These are phyloP conservation scores for Colletotrichum tabaci DNA, from an alignment of 2,329 filamentous ascomycete species.

Conservation along the genomic window DNA sequence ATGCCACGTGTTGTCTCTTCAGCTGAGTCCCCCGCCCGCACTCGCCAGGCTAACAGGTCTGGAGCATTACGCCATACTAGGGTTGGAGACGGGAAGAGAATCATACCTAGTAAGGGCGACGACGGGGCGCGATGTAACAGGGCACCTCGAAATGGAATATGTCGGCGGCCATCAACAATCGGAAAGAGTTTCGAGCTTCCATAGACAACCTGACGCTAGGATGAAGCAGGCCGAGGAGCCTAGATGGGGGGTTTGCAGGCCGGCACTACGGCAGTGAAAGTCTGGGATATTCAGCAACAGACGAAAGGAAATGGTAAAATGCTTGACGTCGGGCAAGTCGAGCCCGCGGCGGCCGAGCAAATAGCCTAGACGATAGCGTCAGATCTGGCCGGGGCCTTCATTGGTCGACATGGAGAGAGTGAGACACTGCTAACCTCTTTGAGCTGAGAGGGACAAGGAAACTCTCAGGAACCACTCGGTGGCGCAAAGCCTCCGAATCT, in stretches of 20 bases:
- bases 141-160: not conserved
- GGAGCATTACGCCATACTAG: not conserved
- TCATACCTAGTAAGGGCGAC: not conserved
- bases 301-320: not conserved
- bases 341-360: conserved; percentile 17
- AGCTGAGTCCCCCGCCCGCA: conserved; percentile 11
- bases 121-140: conserved; percentile 3
- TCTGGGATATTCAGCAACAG: not conserved
- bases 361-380: conserved; percentile 31
- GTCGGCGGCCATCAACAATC: not conserved
- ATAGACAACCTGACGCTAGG: not conserved
- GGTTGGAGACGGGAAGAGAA: not conserved
- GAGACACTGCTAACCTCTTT: conserved; percentile 28
- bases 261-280: not conserved
- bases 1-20: conserved; percentile 11
- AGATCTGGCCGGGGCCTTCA: conserved; percentile 12
- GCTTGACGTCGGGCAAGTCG: not conserved
- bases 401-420: conserved; percentile 6
- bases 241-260: not conserved
- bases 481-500: conserved; percentile 17
- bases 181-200: not conserved
- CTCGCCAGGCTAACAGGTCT: not conserved
- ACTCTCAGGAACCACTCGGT: conserved; percentile 1
- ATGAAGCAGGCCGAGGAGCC: not conserved
- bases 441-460: conserved; percentile 15